A percentile compares a stretch with the other conserved stretches of the same genome.
Evolutionary conservation across 139 green algal species (phyloP).

Genomic region (Chlorella ohadii): DNA sequence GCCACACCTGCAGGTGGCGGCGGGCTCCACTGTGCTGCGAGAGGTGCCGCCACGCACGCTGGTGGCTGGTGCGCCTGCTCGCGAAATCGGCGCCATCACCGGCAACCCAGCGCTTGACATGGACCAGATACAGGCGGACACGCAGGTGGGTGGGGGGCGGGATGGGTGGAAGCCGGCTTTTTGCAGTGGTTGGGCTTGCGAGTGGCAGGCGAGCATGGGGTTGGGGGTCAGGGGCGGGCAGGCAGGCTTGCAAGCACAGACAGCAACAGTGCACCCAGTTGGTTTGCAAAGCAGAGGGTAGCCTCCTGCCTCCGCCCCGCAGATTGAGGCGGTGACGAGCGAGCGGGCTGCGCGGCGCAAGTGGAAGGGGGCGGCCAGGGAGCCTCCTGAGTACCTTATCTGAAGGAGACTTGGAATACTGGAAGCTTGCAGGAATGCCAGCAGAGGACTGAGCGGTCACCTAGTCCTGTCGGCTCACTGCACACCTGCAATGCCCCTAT

Average conservation of each 20-base stretch:
- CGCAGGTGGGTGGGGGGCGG: neutral
- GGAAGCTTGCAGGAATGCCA: too few relatives aligned
- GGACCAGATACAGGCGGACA: neutral
- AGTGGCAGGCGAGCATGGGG: too few relatives aligned
- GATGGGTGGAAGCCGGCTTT: neutral
- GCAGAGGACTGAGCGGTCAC: too few relatives aligned
- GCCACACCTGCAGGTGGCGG: constrained; percentile 59
- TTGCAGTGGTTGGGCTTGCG: too few relatives aligned
- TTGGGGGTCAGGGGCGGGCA: too few relatives aligned
- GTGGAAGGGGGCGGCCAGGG: neutral
- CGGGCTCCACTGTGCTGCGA: constrained; percentile 91
- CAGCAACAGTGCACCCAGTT: too few relatives aligned
- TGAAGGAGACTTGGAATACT: neutral
- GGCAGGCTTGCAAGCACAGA: neutral
- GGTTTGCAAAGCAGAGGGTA: too few relatives aligned
- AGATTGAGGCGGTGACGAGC: neutral
- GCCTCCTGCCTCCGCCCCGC: too few relatives aligned
- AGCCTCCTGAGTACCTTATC: constrained; percentile 19
- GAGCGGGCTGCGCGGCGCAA: neutral
- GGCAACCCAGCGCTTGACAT: constrained; percentile 45
- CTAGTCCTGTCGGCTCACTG: too few relatives aligned
- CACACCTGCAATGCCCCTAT: too few relatives aligned
- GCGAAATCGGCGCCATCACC: constrained; percentile 77
- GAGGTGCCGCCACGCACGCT: constrained; percentile 80
- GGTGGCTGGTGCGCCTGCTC: constrained; percentile 90